Conservation (phyloP, 768 basidiomycete species). For the Melanogaster broomeanus region DNA sequence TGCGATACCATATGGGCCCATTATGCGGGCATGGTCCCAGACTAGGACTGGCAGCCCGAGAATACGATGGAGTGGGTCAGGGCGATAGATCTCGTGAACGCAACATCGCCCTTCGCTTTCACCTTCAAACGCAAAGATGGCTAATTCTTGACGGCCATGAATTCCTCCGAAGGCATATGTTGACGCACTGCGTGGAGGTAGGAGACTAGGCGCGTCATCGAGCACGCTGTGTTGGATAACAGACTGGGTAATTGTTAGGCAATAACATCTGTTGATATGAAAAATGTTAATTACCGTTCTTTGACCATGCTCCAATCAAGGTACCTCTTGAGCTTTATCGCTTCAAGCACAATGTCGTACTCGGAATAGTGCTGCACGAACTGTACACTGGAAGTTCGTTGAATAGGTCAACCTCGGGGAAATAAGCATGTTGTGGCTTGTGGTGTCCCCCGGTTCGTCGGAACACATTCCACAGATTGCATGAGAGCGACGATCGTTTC, state of each 20-base stretch:
- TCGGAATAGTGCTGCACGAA: too few relatives aligned
- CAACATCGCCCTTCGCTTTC: not conserved
- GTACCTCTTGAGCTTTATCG: conserved; percentile 75
- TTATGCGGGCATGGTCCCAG: conserved; percentile 45
- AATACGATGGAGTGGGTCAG: conserved; percentile 61
- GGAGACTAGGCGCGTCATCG: not conserved
- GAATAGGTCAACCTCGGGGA: conserved; percentile 84
- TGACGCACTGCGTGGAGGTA: not conserved
- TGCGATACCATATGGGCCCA: not conserved
- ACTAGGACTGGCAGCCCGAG: conserved; percentile 82
- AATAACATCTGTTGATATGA: not conserved
- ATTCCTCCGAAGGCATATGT: not conserved
- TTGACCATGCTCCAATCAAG: conserved; percentile 80
- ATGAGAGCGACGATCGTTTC: conserved; percentile 49
- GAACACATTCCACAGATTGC: conserved; percentile 57
- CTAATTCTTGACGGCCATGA: not conserved
- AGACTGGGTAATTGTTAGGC: not conserved
- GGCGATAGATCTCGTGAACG: conserved; percentile 76
- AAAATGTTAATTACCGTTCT: not conserved
- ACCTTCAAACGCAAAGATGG: conserved; percentile 5
- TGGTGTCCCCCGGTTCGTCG: conserved; percentile 75
- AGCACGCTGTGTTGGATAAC: not conserved
- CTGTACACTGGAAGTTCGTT: conserved; percentile 66
- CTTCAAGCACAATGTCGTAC: conserved; percentile 49
- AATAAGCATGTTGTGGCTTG: conserved; percentile 71